Base-by-base conservation (phyloP, 179 eudicot genomes). In the Patellifolia procumbens region DNA sequence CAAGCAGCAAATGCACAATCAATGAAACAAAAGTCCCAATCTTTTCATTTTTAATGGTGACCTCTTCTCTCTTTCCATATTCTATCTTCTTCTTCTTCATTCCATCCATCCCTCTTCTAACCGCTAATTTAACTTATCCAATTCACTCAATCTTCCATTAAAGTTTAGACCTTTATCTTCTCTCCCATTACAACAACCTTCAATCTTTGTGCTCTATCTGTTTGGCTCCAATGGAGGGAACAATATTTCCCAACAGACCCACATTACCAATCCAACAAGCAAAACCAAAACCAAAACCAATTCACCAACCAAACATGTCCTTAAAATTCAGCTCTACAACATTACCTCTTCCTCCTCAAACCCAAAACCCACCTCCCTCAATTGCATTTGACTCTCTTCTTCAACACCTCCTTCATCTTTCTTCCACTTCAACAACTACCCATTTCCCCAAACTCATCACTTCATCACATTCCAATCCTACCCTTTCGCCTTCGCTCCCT, bases 181-280 rank as follows among this genome's bases (percentile, higher is more conserved):
- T 52, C n/a, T 20, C 37, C 48, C 39, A 48, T 68, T 58, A 1
- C 0, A 56, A 72, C 58, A 70, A 70, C 60, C 39, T 65, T 19
- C 20, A 11, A 77, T 69, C 46, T 68, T 26, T 20, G 7, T 73
- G 29, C 77, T 59, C 49, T 34, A 16, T 24, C 19, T 43, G 76
- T 74, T 74, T 74, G 59, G 59, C 75, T 56, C 17, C 8, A 66
- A 92, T 92, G 97, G 97, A 91, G 75, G 91, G 88, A 46, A 80
- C 88, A 51, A 73, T 88, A 11, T 85, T 91, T 66, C 90, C 92
- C 2, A 93, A 88, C 78, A 83, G 89, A 63, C 97, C 94, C 67
- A 67, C 94, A 26, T 76, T 89, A 31, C 97, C 95, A 42, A 73
- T 76, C 16, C 90, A 79, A 66, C 79, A 79, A 48, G 39, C 87